These are phyloP conservation scores for Umbelopsis sp. DNA, from an alignment of 371 early-diverging fungal genomes.

Conservation along the genomic window DNA sequence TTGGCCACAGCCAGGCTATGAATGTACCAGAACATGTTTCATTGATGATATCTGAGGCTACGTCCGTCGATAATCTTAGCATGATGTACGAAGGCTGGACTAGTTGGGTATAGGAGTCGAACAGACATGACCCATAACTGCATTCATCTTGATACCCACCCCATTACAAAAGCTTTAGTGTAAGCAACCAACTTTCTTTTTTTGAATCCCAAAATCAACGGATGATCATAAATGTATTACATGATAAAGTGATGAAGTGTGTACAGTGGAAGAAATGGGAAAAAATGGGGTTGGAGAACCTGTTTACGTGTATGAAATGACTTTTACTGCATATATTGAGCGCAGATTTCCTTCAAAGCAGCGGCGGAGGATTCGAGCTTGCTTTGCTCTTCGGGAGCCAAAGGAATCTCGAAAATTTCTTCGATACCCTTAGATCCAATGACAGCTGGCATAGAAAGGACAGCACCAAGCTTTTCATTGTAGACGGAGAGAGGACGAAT, in stretches of 20 bases:
- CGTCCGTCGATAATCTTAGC: conserved; percentile 58
- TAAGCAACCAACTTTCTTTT: too few relatives aligned
- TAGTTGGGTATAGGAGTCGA: conserved; percentile 55
- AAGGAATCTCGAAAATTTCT: conserved; percentile 62
- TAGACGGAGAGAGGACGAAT: conserved; percentile 73
- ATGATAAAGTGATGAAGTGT: background rate
- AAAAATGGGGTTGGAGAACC: background rate
- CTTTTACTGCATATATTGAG: background rate
- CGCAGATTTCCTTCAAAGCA: conserved; percentile 49
- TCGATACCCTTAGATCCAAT: conserved; percentile 74
- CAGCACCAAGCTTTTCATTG: conserved; percentile 61
- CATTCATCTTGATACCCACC: too few relatives aligned
- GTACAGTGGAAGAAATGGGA: background rate
- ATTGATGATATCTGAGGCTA: conserved; percentile 62
- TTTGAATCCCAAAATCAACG: background rate
- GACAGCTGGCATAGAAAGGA: conserved; percentile 75
- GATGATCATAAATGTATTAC: background rate
- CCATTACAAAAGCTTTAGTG: too few relatives aligned
- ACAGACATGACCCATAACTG: too few relatives aligned
- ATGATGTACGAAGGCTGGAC: conserved; percentile 65
- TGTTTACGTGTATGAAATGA: background rate
- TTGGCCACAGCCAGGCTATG: conserved; percentile 52
- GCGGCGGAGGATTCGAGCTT: conserved; percentile 48
- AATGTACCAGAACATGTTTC: conserved; percentile 61
- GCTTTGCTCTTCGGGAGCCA: conserved; percentile 58